Evolutionary conservation across 495 filamentous ascomycete genomes (phyloP).

Genomic region (Durotheca rogersii): DNA sequence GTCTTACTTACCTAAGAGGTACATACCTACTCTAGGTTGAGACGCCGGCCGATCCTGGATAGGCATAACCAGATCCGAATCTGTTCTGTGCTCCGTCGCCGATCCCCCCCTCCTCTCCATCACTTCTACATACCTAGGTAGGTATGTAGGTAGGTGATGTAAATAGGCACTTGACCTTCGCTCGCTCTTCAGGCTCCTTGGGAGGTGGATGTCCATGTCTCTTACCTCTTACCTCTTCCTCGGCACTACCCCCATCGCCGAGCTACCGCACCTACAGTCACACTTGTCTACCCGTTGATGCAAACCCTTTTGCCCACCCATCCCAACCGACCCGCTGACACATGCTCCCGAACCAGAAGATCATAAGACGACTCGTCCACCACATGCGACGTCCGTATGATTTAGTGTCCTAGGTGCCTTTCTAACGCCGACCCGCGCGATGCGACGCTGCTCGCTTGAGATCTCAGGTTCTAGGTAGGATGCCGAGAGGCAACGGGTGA

Average conservation of each 20-base stretch:
- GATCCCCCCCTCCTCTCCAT: slow-evolving; percentile 5
- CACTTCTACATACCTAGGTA: too few relatives aligned
- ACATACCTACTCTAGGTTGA: too few relatives aligned
- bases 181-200: too few relatives aligned
- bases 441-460: not conserved
- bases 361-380: slow-evolving; percentile 2
- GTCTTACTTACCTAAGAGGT: too few relatives aligned
- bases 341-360: slow-evolving; percentile 10
- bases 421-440: not conserved
- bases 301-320: slow-evolving; percentile 16
- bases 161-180: too few relatives aligned
- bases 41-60: too few relatives aligned
- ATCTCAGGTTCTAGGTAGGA: not conserved
- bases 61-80: slow-evolving; percentile 8
- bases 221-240: slow-evolving; percentile 3
- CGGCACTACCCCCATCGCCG: too few relatives aligned
- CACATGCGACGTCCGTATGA: slow-evolving; percentile 16
- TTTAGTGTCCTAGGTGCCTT: slow-evolving; percentile 3
- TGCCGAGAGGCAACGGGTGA: slow-evolving; percentile 4
- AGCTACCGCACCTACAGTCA: too few relatives aligned
- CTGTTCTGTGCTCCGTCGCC: not conserved
- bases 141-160: too few relatives aligned
- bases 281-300: not conserved
- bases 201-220: too few relatives aligned
- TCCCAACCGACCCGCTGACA: slow-evolving; percentile 9